Conservation (phyloP, 2,329 filamentous ascomycete species). For the Claviceps sp. region DNA sequence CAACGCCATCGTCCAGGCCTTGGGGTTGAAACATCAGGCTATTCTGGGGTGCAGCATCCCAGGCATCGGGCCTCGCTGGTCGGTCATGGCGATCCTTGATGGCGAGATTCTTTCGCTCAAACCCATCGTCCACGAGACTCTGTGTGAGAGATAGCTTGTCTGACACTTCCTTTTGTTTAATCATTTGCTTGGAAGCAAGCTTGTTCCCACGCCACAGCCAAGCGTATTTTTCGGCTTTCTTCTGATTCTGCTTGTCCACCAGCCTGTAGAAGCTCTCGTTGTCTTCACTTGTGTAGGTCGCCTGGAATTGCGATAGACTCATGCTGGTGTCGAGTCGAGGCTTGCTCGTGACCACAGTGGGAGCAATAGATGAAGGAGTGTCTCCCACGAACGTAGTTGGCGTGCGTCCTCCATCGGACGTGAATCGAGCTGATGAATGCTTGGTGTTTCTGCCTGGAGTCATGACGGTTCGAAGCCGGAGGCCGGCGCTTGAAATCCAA, state of each 20-base stretch:
- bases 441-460: slow-evolving; percentile 48
- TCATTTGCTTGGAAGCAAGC: slow-evolving; percentile 65
- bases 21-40: slow-evolving; percentile 75
- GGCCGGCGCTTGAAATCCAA: slow-evolving; percentile 77
- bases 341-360: slow-evolving; percentile 24
- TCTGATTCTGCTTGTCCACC: slow-evolving; percentile 80
- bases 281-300: slow-evolving; percentile 92
- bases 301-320: slow-evolving; percentile 74
- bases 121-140: slow-evolving; percentile 42
- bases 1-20: slow-evolving; percentile 41
- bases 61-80: slow-evolving; percentile 64
- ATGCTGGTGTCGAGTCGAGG: slow-evolving; percentile 58
- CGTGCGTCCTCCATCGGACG: slow-evolving; percentile 33
- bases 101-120: slow-evolving; percentile 42
- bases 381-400: slow-evolving; percentile 57
- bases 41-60: slow-evolving; percentile 66
- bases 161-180: slow-evolving; percentile 51
- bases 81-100: slow-evolving; percentile 57
- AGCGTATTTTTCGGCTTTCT: slow-evolving; percentile 68
- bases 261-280: slow-evolving; percentile 94
- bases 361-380: slow-evolving; percentile 52
- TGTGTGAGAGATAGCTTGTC: slow-evolving; percentile 33
- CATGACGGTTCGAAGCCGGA: slow-evolving; percentile 63
- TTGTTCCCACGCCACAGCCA: slow-evolving; percentile 89
- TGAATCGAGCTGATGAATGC: slow-evolving; percentile 12